Conservation (phyloP, 495 filamentous ascomycete species). For the Hypoxylon fuscum region DNA sequence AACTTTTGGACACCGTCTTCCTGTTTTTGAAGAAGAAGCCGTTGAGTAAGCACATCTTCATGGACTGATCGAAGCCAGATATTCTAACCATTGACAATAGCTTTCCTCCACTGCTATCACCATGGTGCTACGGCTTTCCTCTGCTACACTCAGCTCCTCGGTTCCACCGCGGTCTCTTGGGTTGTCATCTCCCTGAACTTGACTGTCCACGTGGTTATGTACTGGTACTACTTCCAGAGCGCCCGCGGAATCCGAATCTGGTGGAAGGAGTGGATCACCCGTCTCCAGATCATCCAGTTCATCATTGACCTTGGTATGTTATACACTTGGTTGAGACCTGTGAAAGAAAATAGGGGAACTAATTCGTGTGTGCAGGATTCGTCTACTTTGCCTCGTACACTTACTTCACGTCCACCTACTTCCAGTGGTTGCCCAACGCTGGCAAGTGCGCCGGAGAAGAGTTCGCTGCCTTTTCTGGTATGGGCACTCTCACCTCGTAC, state of each 20-base stretch:
- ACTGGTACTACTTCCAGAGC: constrained; percentile 85
- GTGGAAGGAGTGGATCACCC: constrained; percentile 93
- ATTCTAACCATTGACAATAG: constrained; percentile 48
- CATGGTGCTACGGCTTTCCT: constrained; percentile 85
- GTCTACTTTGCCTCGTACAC: constrained; percentile 97
- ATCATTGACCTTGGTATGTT: constrained; percentile 67
- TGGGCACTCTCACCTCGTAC: constrained; percentile 91
- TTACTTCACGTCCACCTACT: constrained; percentile 94
- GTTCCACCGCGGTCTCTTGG: constrained; percentile 81
- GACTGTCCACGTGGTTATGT: constrained; percentile 80
- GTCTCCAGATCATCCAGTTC: constrained; percentile 85
- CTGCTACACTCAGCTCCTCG: constrained; percentile 85
- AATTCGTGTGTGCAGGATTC: constrained; percentile 66
- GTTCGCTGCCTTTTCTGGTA: constrained; percentile 94
- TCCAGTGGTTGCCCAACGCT: constrained; percentile 78
- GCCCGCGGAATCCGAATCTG: constrained; percentile 82
- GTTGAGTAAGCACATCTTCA: constrained; percentile 63
- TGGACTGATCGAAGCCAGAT: background rate
- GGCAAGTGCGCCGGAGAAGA: constrained; percentile 95
- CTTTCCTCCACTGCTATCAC: constrained; percentile 89
- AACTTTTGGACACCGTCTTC: constrained; percentile 83
- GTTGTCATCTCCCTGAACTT: constrained; percentile 81
- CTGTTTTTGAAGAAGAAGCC: constrained; percentile 90
- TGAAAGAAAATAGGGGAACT: constrained; percentile 11
- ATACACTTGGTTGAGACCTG: background rate